phyloP scores from a whole-genome alignment of 345 rosid genomes.

The Lepidium africanum region DNA sequence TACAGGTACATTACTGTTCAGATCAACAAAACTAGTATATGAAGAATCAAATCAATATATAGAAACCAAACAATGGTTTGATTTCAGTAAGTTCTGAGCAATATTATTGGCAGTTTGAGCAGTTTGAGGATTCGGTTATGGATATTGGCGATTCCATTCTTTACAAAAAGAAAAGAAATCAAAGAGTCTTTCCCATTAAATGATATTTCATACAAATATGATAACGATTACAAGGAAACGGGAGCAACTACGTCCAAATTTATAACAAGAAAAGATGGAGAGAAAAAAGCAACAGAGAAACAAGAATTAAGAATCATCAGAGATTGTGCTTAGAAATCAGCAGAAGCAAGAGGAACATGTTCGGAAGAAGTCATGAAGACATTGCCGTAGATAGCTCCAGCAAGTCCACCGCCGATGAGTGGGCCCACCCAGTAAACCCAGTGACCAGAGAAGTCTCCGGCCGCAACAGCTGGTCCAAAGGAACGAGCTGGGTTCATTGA shows the following conservation, averaged over 20 bases:
- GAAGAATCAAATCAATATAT: no score
- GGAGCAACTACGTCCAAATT: background rate
- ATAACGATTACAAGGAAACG: slow-evolving; percentile 2
- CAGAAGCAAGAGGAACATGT: slow-evolving; percentile 38
- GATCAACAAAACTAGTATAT: background rate
- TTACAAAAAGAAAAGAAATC: no score
- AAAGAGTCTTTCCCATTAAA: background rate
- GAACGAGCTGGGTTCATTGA: slow-evolving; percentile 99
- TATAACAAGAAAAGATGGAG: background rate
- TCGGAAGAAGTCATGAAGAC: slow-evolving; percentile 45
- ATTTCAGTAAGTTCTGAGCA: no score
- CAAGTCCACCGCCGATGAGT: slow-evolving; percentile 81
- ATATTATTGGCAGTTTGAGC: no score
- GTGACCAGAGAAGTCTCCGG: slow-evolving; percentile 77
- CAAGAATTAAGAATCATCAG: slow-evolving; percentile 13
- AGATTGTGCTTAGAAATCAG: slow-evolving; percentile 18
- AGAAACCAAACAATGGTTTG: no score
- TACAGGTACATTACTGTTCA: background rate
- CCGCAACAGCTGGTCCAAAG: slow-evolving; percentile 85
- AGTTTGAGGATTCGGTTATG: no score
- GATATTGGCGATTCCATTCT: no score
- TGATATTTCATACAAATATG: slow-evolving; percentile 15
- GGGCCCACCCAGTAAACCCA: slow-evolving; percentile 98
- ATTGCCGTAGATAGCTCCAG: slow-evolving; percentile 66
- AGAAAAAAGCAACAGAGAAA: slow-evolving; percentile 4